A percentile compares a stretch with the other conserved stretches of the same genome.
These are phyloP conservation scores for Scheffersomyces amazonensis DNA, from an alignment of 805 yeast species.

Conservation along the genomic window DNA sequence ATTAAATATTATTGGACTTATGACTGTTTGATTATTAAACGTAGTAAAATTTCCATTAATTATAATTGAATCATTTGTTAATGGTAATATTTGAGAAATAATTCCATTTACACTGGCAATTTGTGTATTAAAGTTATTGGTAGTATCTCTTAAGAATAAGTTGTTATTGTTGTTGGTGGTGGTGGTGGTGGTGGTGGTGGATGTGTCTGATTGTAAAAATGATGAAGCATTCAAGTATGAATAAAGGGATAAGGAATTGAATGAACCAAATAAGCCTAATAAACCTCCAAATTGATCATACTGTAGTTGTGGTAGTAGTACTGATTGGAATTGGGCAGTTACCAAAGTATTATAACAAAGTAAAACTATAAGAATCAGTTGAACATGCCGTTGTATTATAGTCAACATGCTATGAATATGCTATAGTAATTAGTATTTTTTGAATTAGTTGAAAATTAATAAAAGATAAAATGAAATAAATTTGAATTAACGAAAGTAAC, in stretches of 20 bases:
- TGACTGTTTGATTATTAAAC: slow-evolving; percentile 22
- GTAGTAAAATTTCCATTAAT: slow-evolving; percentile 35
- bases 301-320: slow-evolving; percentile 19
- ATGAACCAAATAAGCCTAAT: slow-evolving; percentile 31
- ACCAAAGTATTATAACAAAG: no score
- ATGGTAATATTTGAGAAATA: slow-evolving; percentile 22
- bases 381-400: slow-evolving; percentile 1
- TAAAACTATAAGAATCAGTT: no score
- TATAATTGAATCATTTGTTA: slow-evolving; percentile 26
- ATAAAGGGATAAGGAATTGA: slow-evolving; percentile 26
- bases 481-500: no score
- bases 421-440: no score
- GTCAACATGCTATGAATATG: neutral
- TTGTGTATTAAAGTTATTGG: slow-evolving; percentile 13
- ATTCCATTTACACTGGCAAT: slow-evolving; percentile 32
- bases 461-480: no score
- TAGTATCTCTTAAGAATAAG: slow-evolving; percentile 20
- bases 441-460: no score
- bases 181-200: slow-evolving; percentile 1
- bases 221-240: slow-evolving; percentile 22
- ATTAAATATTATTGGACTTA: slow-evolving; percentile 36
- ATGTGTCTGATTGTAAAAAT: slow-evolving; percentile 9
- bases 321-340: slow-evolving; percentile 3
- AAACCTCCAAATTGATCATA: slow-evolving; percentile 23
- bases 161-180: slow-evolving; percentile 7